A percentile compares a stretch with the other conserved stretches of the same genome.
Conservation (phyloP, 176 grass and related monocot species). For the Tuctoria greenei region DNA sequence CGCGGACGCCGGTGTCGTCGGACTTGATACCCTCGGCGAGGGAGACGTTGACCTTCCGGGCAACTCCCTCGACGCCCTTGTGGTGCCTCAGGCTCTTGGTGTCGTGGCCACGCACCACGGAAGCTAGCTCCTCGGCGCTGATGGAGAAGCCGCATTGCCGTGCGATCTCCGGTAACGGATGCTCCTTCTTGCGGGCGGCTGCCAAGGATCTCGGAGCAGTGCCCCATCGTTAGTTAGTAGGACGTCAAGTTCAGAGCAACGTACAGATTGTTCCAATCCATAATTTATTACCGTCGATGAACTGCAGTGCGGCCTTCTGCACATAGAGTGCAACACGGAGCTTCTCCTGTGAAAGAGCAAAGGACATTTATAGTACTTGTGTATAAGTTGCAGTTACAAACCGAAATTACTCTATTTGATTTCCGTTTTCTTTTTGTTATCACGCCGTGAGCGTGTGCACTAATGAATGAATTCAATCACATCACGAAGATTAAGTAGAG, state of each 20-base stretch:
- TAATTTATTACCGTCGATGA: conserved; percentile 72
- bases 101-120: conserved; percentile 68
- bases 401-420: too few species aligned
- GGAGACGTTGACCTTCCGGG: conserved; percentile 64
- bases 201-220: neutral
- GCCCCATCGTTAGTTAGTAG: conserved; percentile 37
- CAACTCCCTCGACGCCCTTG: conserved; percentile 63
- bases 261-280: neutral
- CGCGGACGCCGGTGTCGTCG: conserved; percentile 51
- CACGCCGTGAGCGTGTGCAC: neutral
- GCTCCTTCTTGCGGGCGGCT: conserved; percentile 61
- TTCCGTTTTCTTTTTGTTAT: too few species aligned
- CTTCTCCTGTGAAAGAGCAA: conserved; percentile 61
- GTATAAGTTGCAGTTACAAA: neutral
- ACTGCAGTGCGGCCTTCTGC: conserved; percentile 82
- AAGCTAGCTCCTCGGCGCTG: conserved; percentile 78
- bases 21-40: conserved; percentile 58
- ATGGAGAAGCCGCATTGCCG: conserved; percentile 66
- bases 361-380: conserved; percentile 17
- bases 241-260: neutral
- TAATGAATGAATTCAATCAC: neutral
- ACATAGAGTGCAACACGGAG: conserved; percentile 83
- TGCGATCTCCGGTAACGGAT: conserved; percentile 66
- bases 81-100: conserved; percentile 57
- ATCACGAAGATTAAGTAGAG: neutral